Conservation (phyloP, 441 rosid genomes). For the Erodium chrysanthum region DNA sequence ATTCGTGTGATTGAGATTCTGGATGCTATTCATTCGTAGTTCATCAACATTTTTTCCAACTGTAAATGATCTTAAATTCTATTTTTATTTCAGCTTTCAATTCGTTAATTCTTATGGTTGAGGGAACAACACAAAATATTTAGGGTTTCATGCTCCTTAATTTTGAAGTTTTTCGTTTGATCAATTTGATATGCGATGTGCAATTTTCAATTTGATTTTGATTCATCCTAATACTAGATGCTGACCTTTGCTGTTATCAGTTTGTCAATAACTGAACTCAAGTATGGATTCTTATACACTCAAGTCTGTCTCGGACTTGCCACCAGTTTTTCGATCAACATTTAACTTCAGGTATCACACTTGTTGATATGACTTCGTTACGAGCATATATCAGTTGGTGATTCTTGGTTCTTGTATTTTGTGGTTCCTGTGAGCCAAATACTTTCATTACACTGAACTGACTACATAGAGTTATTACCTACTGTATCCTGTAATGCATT, state of each 20-base stretch:
- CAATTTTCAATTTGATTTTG: background rate
- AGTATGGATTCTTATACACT: conserved; percentile 62
- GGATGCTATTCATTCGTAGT: background rate
- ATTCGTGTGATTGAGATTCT: background rate
- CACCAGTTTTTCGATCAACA: conserved; percentile 55
- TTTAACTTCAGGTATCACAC: conserved; percentile 63
- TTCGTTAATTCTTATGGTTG: background rate
- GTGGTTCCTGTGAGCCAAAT: background rate
- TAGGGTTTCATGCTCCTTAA: background rate
- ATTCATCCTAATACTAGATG: conserved; percentile 2
- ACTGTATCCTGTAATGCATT: background rate
- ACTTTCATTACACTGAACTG: background rate
- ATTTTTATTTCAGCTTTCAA: background rate
- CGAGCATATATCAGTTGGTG: background rate
- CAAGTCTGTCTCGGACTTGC: conserved; percentile 70
- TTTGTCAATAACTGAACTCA: conserved; percentile 7
- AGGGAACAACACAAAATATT: background rate
- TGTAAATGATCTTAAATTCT: background rate
- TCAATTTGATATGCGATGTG: background rate
- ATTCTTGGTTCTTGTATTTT: conserved; percentile 6
- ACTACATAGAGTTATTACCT: background rate
- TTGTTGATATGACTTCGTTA: conserved; percentile 6
- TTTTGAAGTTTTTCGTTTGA: background rate
- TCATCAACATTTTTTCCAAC: background rate
- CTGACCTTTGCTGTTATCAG: background rate